Evolutionary conservation across 1,139 yeast species (phyloP), one percentile per base, ranked within the genome.

Genomic region (Candida sojae): DNA sequence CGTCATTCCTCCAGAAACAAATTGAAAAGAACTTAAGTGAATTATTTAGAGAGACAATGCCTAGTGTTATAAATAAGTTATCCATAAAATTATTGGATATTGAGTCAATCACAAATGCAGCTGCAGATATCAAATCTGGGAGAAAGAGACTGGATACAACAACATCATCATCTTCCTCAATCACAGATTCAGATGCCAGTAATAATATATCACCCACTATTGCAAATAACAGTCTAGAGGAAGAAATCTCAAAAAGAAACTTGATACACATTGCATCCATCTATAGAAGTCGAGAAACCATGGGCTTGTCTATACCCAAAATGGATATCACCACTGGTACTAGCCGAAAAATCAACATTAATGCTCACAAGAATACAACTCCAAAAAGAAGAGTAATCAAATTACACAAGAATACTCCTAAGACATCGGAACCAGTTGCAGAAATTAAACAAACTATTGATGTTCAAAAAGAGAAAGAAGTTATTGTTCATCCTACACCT

Each of bases 21-120:
- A 90, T 90, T 53, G 96, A 90, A 63, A 79, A 76, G 48, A 95
- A 88, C 63, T 85, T 90, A 39, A 71, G 96, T 48, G 89, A 86
- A 47, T 70, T 90, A 54, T 89, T 90, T 67, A 75, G 95, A 52
- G 96, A 90, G 62, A 88, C 91, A 44, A 73, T 90, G 48, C 97
- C 97, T 1, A 84, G 90, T 5, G 82, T 89, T 41, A 75, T 90
- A 45, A 93, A 90, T 65, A 82, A 85, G 57, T 77, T 89, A 50
- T 84, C 92, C 25, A 36, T 36, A 9, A 36, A 36, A 36, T 25
- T 36, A 25, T 25, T 36, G 26, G 39, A 36, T 25, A 36, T 36
- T 25, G 39, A 36, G 25, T 36, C 39, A 11, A 21, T 36, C 6
- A 6, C 39, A 11, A 36, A 12, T 25, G 30, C 39, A 25, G 30